Conservation (phyloP, 495 filamentous ascomycete species). For the Evansstolkia leycettana region DNA sequence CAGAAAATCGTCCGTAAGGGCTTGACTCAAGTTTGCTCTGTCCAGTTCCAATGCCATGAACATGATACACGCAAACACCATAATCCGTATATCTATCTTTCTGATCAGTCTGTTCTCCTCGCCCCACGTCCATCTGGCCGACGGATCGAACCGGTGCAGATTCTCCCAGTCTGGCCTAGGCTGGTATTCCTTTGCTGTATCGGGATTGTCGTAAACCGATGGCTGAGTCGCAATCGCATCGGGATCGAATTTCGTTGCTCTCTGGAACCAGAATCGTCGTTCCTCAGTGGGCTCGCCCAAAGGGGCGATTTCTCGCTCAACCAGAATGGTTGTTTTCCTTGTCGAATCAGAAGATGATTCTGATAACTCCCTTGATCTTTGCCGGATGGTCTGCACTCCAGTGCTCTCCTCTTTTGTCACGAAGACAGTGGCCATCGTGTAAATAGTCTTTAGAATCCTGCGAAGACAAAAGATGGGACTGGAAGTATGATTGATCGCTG, state of each 20-base stretch:
- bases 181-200: slow-evolving; percentile 37
- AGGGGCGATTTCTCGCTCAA: neutral
- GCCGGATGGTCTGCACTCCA: no score
- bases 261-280: slow-evolving; percentile 29
- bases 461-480: no score
- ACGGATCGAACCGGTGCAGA: slow-evolving; percentile 38
- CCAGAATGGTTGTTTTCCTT: neutral
- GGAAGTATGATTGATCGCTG: no score
- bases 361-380: no score
- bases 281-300: neutral
- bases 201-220: slow-evolving; percentile 38
- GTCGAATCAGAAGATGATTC: slow-evolving; percentile 8
- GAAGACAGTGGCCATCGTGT: no score
- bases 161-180: slow-evolving; percentile 41
- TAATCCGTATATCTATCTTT: slow-evolving; percentile 39
- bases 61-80: slow-evolving; percentile 51
- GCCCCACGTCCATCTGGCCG: slow-evolving; percentile 34
- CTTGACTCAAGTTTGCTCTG: slow-evolving; percentile 38
- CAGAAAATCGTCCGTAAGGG: slow-evolving; percentile 41
- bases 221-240: slow-evolving; percentile 46
- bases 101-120: slow-evolving; percentile 27
- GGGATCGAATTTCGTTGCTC: slow-evolving; percentile 27
- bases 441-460: no score
- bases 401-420: no score
- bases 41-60: slow-evolving; percentile 66